A percentile compares a stretch with the other conserved stretches of the same genome.
phyloP scores from a whole-genome alignment of 371 early-diverging fungal species.

The Lichtheimia corymbifera region DNA sequence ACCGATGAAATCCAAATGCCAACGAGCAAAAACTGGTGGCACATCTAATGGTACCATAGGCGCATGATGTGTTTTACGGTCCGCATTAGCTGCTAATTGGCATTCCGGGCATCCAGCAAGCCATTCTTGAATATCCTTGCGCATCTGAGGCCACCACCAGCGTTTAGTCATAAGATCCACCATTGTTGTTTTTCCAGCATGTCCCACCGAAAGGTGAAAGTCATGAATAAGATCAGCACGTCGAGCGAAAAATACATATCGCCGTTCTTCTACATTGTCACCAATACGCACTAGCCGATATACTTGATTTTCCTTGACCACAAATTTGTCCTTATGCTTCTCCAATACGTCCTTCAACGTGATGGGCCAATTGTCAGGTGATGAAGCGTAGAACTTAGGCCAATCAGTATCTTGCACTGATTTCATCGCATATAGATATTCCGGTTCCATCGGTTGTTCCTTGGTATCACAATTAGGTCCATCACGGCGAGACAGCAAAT shows the following conservation, averaged over 20 bases:
- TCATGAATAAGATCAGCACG: conserved; percentile 11
- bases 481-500: conserved; percentile 21
- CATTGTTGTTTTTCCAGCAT: conserved; percentile 22
- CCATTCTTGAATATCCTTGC: conserved; percentile 11
- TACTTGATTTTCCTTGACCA: no score
- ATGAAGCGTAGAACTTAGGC: not conserved
- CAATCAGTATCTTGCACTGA: not conserved
- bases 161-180: conserved; percentile 15
- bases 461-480: not conserved
- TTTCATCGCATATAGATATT: conserved; percentile 14
- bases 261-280: not conserved
- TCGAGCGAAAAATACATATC: conserved; percentile 8
- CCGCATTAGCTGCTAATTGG: conserved; percentile 14
- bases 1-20: conserved; percentile 35
- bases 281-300: not conserved
- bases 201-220: conserved; percentile 28
- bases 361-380: not conserved
- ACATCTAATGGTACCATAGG: conserved; percentile 14
- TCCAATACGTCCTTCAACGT: no score
- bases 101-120: conserved; percentile 23
- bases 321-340: not conserved
- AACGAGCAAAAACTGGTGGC: conserved; percentile 12
- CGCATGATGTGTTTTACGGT: conserved; percentile 1
- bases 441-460: not conserved
- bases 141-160: conserved; percentile 35